Conservation (phyloP, 495 filamentous ascomycete genomes). For the Monascus purpureus region DNA sequence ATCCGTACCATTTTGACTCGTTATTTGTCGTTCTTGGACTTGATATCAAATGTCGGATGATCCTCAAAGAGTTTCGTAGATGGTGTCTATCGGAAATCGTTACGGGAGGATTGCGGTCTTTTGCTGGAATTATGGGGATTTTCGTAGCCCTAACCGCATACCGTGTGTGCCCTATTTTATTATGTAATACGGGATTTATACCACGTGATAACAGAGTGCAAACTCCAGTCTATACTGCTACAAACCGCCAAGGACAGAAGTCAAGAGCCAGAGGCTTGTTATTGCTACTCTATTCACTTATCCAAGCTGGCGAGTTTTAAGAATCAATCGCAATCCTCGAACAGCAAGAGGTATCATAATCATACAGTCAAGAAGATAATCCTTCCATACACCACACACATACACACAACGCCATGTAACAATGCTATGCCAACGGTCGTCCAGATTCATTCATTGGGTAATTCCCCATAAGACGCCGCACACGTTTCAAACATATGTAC, state of each 20-base stretch:
- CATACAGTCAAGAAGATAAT: slow-evolving; percentile 28
- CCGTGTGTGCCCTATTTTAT: slow-evolving; percentile 28
- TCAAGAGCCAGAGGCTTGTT: too few species aligned
- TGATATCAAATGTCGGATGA: slow-evolving; percentile 37
- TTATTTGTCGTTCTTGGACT: slow-evolving; percentile 13
- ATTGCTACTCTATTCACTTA: too few species aligned
- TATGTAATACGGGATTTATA: slow-evolving; percentile 10
- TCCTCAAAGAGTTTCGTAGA: slow-evolving; percentile 46
- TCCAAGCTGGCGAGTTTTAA: slow-evolving; percentile 2
- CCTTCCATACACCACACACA: slow-evolving; percentile 19
- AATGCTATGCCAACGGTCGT: neutral
- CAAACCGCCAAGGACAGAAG: too few species aligned
- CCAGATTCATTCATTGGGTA: neutral
- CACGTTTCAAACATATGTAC: slow-evolving; percentile 38
- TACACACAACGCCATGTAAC: too few species aligned
- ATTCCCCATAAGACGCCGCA: too few species aligned
- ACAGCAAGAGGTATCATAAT: slow-evolving; percentile 36
- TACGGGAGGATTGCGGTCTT: slow-evolving; percentile 12
- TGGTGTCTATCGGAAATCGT: slow-evolving; percentile 10
- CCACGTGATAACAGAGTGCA: slow-evolving; percentile 5
- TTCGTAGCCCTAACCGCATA: too few species aligned
- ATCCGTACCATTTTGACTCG: slow-evolving; percentile 29
- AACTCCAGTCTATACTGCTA: neutral
- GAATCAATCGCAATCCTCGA: slow-evolving; percentile 16
- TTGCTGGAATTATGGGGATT: slow-evolving; percentile 11